These are phyloP conservation scores for Nicotiana tabacum DNA, from an alignment of 257 asterid genomes.

Conservation along the genomic window DNA sequence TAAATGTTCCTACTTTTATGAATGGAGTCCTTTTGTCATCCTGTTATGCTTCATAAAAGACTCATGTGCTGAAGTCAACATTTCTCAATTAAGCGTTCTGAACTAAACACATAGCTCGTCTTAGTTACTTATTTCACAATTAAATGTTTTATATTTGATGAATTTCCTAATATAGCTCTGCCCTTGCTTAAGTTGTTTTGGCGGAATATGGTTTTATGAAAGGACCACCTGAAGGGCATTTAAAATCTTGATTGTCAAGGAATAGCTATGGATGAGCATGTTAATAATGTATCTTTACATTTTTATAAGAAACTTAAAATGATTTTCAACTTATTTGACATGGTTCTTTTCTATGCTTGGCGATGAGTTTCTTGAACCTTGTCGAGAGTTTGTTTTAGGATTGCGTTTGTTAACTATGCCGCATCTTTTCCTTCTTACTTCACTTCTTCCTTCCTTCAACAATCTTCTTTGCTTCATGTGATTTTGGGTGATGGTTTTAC, in stretches of 20 bases:
- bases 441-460: not conserved
- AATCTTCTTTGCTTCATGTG: no score
- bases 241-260: not conserved
- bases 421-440: not conserved
- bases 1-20: not conserved
- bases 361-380: not conserved
- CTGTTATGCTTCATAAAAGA: not conserved
- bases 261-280: no score
- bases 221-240: not conserved
- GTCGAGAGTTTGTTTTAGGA: not conserved
- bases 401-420: not conserved
- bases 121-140: no score
- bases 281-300: not conserved
- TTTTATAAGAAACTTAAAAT: not conserved
- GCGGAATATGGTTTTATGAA: not conserved
- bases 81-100: not conserved
- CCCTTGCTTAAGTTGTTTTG: not conserved
- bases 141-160: no score
- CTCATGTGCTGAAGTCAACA: not conserved
- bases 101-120: no score
- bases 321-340: no score
- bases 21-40: not conserved
- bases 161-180: no score
- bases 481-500: no score
- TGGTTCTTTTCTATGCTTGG: not conserved